phyloP scores from a whole-genome alignment of 352 stramenopile species.

The Phytophthora quininea region DNA sequence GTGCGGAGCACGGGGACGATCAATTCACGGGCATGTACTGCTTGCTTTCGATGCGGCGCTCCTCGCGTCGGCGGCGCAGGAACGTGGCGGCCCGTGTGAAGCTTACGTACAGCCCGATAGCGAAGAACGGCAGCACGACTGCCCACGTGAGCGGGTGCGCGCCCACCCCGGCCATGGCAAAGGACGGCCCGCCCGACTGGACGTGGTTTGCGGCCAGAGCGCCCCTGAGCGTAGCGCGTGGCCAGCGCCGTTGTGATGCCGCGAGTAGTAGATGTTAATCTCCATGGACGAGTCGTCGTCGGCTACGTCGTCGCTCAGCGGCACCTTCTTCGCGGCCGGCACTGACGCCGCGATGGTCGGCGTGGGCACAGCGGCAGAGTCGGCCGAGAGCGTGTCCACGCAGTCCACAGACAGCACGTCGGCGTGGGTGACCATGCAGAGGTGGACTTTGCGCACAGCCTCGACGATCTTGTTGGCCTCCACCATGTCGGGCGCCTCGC shows the following conservation, averaged over 20 bases:
- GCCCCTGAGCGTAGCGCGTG: conserved; percentile 37
- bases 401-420: conserved; percentile 63
- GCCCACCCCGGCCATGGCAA: conserved; percentile 24
- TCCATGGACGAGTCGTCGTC: conserved; percentile 65
- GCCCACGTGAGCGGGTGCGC: conserved; percentile 53
- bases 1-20: conserved; percentile 10
- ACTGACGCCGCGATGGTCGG: conserved; percentile 16
- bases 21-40: conserved; percentile 74
- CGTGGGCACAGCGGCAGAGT: conserved; percentile 26
- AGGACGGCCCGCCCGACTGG: conserved; percentile 26
- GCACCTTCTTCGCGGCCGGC: conserved; percentile 13
- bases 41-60: conserved; percentile 66
- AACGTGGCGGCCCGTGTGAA: conserved; percentile 46
- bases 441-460: conserved; percentile 49
- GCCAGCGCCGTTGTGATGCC: conserved; percentile 45
- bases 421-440: conserved; percentile 60
- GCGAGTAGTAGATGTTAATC: conserved; percentile 63
- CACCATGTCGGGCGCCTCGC: conserved; percentile 34
- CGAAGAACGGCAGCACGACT: conserved; percentile 68
- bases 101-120: conserved; percentile 61
- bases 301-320: conserved; percentile 14
- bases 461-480: conserved; percentile 40
- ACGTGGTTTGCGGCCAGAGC: conserved; percentile 36
- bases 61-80: conserved; percentile 59
- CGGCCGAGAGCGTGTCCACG: conserved; percentile 45